phyloP scores from a whole-genome alignment of 225 moss, liverwort and hornwort genomes.

The Pseudoscleropodium purum region DNA sequence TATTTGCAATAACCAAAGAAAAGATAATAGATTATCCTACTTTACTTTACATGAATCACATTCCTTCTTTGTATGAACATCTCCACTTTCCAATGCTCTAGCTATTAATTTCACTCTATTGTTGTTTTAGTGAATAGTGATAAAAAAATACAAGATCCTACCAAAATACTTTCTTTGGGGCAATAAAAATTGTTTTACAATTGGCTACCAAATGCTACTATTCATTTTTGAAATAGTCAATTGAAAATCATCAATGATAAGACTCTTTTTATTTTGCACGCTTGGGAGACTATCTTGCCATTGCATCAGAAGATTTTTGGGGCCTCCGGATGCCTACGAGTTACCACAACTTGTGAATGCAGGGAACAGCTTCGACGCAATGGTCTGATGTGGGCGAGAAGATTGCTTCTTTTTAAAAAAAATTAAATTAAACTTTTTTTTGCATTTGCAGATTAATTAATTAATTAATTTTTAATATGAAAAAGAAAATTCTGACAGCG shows the following conservation, averaged over 20 bases:
- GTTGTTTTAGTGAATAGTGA: background rate
- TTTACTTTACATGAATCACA: background rate
- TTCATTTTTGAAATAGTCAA: background rate
- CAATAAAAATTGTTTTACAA: background rate
- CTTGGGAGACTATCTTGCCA: background rate
- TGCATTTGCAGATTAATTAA: too few species aligned
- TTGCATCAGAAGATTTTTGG: too few species aligned
- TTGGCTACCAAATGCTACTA: background rate
- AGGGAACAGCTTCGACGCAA: too few species aligned
- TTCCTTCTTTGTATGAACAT: background rate
- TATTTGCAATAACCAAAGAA: background rate
- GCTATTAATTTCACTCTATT: fast-evolving
- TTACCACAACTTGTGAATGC: too few species aligned
- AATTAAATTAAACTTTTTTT: too few species aligned
- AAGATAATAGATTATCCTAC: background rate
- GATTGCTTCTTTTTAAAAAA: too few species aligned
- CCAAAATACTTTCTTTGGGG: background rate
- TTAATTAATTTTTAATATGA: too few species aligned
- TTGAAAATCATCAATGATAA: background rate
- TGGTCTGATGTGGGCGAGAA: too few species aligned
- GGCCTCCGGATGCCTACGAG: too few species aligned
- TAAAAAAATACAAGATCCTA: background rate
- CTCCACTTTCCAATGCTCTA: background rate
- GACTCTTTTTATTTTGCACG: background rate
- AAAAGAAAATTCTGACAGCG: too few species aligned